These are phyloP conservation scores for Orbilia brochopaga DNA, from an alignment of 2,329 filamentous ascomycete species.

Conservation along the genomic window DNA sequence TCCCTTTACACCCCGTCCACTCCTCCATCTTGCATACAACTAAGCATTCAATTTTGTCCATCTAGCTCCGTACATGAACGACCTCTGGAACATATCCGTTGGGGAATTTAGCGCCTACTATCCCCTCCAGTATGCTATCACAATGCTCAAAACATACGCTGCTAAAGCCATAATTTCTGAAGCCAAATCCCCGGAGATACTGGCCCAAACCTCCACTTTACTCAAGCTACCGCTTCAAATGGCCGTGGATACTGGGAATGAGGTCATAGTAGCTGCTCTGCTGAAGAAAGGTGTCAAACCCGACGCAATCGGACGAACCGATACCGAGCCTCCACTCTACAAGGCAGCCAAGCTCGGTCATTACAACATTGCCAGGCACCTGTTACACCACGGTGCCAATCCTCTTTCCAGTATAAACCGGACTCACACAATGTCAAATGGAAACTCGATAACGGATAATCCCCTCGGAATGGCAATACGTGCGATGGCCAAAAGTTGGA, in stretches of 20 bases:
- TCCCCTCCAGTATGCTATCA: conserved; percentile 23
- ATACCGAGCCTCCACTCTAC: conserved; percentile 4
- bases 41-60: not conserved
- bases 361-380: not conserved
- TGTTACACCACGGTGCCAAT: conserved; percentile 12
- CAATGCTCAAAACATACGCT: not conserved
- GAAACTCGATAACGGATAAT: too few species aligned
- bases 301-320: not conserved
- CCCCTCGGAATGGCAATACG: not conserved
- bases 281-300: conserved; percentile 15
- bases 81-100: not conserved
- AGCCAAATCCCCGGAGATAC: conserved; percentile 5
- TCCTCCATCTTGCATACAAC: not conserved
- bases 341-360: not conserved
- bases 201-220: conserved; percentile 7
- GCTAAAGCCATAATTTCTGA: conserved; percentile 26
- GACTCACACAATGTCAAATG: not conserved
- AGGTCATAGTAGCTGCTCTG: conserved; percentile 9
- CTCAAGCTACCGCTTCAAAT: conserved; percentile 18
- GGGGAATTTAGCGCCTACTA: not conserved
- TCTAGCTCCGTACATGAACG: conserved; percentile 28
- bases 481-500: not conserved
- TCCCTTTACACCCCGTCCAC: not conserved
- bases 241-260: not conserved
- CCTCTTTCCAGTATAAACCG: not conserved